A percentile compares a stretch with the other conserved stretches of the same genome.
Conservation (phyloP, 2,329 filamentous ascomycete species). For the Clonostachys solani region DNA sequence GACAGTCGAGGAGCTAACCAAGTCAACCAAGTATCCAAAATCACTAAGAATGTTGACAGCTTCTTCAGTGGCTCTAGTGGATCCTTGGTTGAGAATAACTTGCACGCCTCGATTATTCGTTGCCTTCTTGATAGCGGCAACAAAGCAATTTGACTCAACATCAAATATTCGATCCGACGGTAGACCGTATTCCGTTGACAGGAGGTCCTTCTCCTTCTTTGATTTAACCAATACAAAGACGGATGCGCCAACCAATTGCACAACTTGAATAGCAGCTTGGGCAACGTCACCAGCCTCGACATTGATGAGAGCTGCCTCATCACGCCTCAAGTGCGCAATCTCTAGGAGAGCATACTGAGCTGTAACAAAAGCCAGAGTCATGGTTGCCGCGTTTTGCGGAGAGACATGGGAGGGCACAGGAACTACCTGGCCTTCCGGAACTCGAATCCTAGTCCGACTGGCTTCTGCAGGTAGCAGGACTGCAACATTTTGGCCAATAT, state of each 20-base stretch:
- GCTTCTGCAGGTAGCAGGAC: too few species aligned
- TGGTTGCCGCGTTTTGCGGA: not conserved
- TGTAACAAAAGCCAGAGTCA: not conserved
- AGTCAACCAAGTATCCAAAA: not conserved
- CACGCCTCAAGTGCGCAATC: constrained; percentile 8
- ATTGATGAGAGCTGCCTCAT: constrained; percentile 11
- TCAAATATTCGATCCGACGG: not conserved
- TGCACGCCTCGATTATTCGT: not conserved
- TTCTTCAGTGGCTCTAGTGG: not conserved
- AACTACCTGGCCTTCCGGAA: too few species aligned
- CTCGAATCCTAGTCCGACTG: too few species aligned
- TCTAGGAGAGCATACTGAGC: constrained; percentile 6
- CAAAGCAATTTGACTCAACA: constrained; percentile 1
- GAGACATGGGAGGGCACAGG: too few species aligned
- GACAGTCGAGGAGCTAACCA: not conserved
- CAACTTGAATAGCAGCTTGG: constrained; percentile 10
- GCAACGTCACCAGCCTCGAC: constrained; percentile 8
- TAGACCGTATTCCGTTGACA: not conserved
- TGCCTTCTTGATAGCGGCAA: constrained; percentile 3
- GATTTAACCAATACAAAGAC: constrained; percentile 5
- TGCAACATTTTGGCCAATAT: too few species aligned
- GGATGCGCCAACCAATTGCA: constrained; percentile 7
- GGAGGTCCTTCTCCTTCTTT: not conserved
- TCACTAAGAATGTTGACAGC: not conserved
- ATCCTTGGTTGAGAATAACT: not conserved